Evolutionary conservation across 2,329 filamentous ascomycete genomes (phyloP).

Genomic region (Xylaria sp.): DNA sequence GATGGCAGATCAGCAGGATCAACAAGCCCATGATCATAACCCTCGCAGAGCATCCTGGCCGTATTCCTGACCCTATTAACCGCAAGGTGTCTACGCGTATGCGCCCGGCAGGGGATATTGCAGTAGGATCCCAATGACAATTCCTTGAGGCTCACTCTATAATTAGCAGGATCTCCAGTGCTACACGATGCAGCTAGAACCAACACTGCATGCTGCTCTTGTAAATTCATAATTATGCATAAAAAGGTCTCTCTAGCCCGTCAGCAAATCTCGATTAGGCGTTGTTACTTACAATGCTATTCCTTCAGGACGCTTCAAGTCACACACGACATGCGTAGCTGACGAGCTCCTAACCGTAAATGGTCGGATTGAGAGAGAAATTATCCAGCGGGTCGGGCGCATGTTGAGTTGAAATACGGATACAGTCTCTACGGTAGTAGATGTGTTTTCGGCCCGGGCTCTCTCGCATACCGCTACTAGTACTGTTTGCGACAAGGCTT

Average conservation of each 20-base stretch:
- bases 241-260: not conserved
- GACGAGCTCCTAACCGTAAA: not conserved
- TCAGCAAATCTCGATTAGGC: too few species aligned
- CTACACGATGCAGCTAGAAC: slow-evolving; percentile 4
- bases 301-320: too few species aligned
- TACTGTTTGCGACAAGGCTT: slow-evolving; percentile 12
- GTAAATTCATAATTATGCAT: slow-evolving; percentile 1
- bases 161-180: slow-evolving; percentile 23
- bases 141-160: slow-evolving; percentile 22
- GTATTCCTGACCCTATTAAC: slow-evolving; percentile 8
- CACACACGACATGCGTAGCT: not conserved
- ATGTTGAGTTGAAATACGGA: not conserved
- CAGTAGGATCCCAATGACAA: slow-evolving; percentile 20
- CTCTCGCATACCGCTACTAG: not conserved
- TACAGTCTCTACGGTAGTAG: not conserved
- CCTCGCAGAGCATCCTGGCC: slow-evolving; percentile 1
- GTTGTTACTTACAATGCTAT: too few species aligned
- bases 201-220: not conserved
- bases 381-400: slow-evolving; percentile 3
- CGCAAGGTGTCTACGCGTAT: not conserved
- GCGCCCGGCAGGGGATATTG: not conserved
- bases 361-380: not conserved
- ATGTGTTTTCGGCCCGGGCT: slow-evolving; percentile 21
- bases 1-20: not conserved
- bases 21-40: not conserved